phyloP scores from a whole-genome alignment of 2,329 filamentous ascomycete species.

The Pseudocercospora eumusae region DNA sequence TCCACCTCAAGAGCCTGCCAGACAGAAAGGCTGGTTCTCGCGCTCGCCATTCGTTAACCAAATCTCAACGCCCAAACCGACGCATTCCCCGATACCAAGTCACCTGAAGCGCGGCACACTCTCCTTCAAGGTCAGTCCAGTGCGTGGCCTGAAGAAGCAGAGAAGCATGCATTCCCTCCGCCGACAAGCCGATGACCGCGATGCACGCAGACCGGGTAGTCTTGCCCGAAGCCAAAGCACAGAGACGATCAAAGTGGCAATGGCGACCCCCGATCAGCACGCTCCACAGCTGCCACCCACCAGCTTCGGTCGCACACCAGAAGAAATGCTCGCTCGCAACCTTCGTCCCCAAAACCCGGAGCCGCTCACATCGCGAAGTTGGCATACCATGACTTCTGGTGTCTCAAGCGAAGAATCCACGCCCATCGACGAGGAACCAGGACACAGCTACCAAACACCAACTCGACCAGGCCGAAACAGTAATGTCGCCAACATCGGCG shows the following conservation, averaged over 20 bases:
- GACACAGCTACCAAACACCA: slow-evolving; percentile 24
- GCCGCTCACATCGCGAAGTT: slow-evolving; percentile 17
- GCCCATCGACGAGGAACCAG: slow-evolving; percentile 20
- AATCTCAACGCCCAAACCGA: slow-evolving; percentile 30
- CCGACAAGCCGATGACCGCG: slow-evolving; percentile 28
- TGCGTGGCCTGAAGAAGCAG: slow-evolving; percentile 37
- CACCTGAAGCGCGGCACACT: slow-evolving; percentile 40
- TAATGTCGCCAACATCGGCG: slow-evolving; percentile 24
- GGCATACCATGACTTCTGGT: slow-evolving; percentile 21
- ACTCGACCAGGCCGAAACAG: slow-evolving; percentile 27
- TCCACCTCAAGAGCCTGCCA: slow-evolving; percentile 21
- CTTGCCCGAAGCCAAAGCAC: slow-evolving; percentile 40
- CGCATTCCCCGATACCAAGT: slow-evolving; percentile 34
- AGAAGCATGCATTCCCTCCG: slow-evolving; percentile 39
- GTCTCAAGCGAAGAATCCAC: slow-evolving; percentile 20
- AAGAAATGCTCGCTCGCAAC: slow-evolving; percentile 13
- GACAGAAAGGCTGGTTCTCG: slow-evolving; percentile 29
- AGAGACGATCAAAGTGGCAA: slow-evolving; percentile 48
- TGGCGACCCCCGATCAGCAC: slow-evolving; percentile 25
- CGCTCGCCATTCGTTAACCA: slow-evolving; percentile 37
- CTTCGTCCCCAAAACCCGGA: slow-evolving; percentile 1
- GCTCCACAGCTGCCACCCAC: slow-evolving; percentile 3
- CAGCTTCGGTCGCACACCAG: slow-evolving; percentile 11
- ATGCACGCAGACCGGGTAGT: slow-evolving; percentile 17
- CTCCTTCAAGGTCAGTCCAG: slow-evolving; percentile 37